These are phyloP conservation scores for Botrytis deweyae DNA, from an alignment of 2,329 filamentous ascomycete species.

Conservation along the genomic window DNA sequence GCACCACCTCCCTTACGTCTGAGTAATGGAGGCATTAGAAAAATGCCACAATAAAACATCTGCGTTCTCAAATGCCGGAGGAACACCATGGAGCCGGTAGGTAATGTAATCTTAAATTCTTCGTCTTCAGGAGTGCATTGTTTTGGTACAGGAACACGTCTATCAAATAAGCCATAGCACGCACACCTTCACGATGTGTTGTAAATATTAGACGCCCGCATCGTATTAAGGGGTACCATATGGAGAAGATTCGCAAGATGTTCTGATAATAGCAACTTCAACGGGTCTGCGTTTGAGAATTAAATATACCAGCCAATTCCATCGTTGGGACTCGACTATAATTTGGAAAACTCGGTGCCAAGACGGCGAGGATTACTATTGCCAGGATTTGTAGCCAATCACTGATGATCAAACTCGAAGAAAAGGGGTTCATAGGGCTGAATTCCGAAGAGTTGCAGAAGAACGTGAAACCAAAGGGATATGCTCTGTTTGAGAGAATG, in stretches of 20 bases:
- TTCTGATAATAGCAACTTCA: slow-evolving; percentile 12
- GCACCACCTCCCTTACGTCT: background rate
- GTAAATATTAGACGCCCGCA: background rate
- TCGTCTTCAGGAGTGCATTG: background rate
- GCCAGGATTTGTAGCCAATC: background rate
- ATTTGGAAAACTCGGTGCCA: background rate
- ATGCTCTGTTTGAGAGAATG: slow-evolving; percentile 1
- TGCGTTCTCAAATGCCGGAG: slow-evolving; percentile 14
- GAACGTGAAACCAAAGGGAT: slow-evolving; percentile 5
- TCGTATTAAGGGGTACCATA: background rate
- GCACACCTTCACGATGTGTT: background rate
- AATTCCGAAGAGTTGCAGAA: slow-evolving; percentile 20
- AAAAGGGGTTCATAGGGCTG: slow-evolving; percentile 21
- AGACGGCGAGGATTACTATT: slow-evolving; percentile 9
- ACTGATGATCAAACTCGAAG: background rate
- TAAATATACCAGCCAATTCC: slow-evolving; percentile 14
- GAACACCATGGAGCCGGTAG: slow-evolving; percentile 8
- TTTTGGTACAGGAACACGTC: background rate
- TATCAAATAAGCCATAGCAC: background rate
- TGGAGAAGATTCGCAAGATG: slow-evolving; percentile 4
- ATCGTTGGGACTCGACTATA: background rate
- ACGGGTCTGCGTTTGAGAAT: slow-evolving; percentile 12
- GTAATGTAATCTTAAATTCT: background rate
- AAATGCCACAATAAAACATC: background rate
- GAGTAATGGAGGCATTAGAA: slow-evolving; percentile 4